A percentile compares a stretch with the other conserved stretches of the same genome.
Evolutionary conservation across 371 early-diverging fungal species (phyloP).

Genomic region (Rhizopus microsporus): DNA sequence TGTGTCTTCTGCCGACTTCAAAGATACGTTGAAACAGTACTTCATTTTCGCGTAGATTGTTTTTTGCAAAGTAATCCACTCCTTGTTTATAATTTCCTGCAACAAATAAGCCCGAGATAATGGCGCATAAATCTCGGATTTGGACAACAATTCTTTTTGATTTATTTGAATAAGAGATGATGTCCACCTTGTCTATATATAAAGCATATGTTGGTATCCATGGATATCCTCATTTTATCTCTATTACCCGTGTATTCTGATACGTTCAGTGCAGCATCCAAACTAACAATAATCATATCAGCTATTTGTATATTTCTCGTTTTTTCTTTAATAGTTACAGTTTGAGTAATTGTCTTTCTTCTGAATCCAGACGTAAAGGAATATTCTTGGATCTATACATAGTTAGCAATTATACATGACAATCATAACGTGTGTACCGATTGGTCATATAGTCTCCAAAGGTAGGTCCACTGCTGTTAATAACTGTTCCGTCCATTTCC

Average conservation of each 20-base stretch:
- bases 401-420: background rate
- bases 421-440: slow-evolving; percentile 22
- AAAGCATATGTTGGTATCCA: background rate
- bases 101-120: slow-evolving; percentile 87
- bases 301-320: background rate
- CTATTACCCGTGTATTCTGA: slow-evolving; percentile 60
- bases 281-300: slow-evolving; percentile 19
- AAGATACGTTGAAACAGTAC: slow-evolving; percentile 87
- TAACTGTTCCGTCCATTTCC: slow-evolving; percentile 50
- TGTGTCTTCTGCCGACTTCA: slow-evolving; percentile 94
- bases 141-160: slow-evolving; percentile 88
- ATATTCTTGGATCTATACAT: slow-evolving; percentile 76
- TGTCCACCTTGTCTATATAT: slow-evolving; percentile 84
- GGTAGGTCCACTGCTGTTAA: slow-evolving; percentile 42
- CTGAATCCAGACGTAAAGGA: slow-evolving; percentile 83
- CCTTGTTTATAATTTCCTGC: slow-evolving; percentile 83
- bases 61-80: slow-evolving; percentile 80
- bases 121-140: slow-evolving; percentile 92
- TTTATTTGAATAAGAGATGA: slow-evolving; percentile 82
- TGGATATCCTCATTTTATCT: background rate
- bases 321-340: slow-evolving; percentile 42
- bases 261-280: slow-evolving; percentile 93
- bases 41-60: slow-evolving; percentile 79
- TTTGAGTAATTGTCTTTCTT: slow-evolving; percentile 88
- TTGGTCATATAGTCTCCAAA: slow-evolving; percentile 81